Percentiles rank a stretch among this genome's conserved stretches.
Evolutionary conservation across 148 eudicot genomes (phyloP).

Genomic region (Agrostemma githago): DNA sequence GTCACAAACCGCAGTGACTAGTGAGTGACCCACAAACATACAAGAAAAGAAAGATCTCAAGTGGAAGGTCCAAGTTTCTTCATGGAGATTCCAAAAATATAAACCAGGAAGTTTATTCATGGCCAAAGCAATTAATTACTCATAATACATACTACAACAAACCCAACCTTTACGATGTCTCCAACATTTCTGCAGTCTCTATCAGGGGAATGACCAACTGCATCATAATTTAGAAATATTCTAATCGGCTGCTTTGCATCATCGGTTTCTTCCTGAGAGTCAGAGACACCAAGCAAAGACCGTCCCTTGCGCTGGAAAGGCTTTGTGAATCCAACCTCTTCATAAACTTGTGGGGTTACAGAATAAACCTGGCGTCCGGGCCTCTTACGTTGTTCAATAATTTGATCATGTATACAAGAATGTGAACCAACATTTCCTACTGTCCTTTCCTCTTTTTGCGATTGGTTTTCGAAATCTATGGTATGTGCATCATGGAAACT

Average conservation of each 20-base stretch:
- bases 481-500: constrained; percentile 38
- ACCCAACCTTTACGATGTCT: constrained; percentile 80
- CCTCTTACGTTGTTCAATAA: constrained; percentile 72
- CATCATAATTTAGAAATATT: constrained; percentile 92
- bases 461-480: constrained; percentile 31
- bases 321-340: constrained; percentile 37
- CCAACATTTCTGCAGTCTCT: constrained; percentile 87
- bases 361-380: constrained; percentile 85
- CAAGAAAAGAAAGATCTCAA: background rate
- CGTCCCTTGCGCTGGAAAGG: constrained; percentile 52
- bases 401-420: constrained; percentile 98
- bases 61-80: background rate
- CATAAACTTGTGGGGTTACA: constrained; percentile 81
- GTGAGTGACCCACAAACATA: background rate
- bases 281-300: constrained; percentile 53
- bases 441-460: constrained; percentile 34
- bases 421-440: constrained; percentile 47
- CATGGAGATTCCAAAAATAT: background rate
- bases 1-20: background rate
- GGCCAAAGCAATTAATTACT: background rate
- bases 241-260: constrained; percentile 81
- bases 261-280: constrained; percentile 28
- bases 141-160: background rate
- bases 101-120: background rate
- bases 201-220: constrained; percentile 92